Evolutionary conservation across 495 filamentous ascomycete genomes (phyloP).

Genomic region (Aspergillus hancockii): DNA sequence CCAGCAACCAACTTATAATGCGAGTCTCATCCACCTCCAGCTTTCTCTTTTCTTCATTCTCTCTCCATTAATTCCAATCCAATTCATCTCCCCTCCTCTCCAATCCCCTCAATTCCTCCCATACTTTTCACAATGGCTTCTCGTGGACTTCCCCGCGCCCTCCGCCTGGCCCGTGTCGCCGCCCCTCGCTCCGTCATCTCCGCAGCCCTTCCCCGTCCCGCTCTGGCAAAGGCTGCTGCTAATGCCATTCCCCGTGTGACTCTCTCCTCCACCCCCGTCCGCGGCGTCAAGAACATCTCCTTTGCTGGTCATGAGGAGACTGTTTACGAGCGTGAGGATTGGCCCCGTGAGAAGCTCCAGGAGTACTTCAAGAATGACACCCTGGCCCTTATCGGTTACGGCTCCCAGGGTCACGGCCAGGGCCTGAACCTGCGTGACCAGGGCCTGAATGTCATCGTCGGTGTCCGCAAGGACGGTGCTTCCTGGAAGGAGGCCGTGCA

Average conservation of each 20-base stretch:
- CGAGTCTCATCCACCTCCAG: conserved; percentile 4
- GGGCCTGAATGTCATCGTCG: conserved; percentile 96
- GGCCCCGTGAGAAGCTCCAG: conserved; percentile 97
- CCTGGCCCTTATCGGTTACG: conserved; percentile 98
- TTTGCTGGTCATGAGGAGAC: conserved; percentile 91
- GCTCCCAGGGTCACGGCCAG: conserved; percentile 97
- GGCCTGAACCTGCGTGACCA: conserved; percentile 99
- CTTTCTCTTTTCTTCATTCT: conserved; percentile 15
- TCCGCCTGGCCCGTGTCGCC: conserved; percentile 74
- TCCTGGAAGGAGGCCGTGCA: conserved; percentile 97
- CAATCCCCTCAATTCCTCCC: conserved; percentile 23
- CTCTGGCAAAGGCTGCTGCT: conserved; percentile 39
- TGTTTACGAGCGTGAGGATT: conserved; percentile 97
- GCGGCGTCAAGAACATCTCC: conserved; percentile 62
- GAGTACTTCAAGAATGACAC: conserved; percentile 99
- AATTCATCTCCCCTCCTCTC: conserved; percentile 20
- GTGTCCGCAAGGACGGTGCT: conserved; percentile 95
- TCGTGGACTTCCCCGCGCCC: conserved; percentile 76
- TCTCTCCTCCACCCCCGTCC: conserved; percentile 54
- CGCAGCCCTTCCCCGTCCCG: conserved; percentile 46
- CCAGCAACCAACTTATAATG: conserved; percentile 25
- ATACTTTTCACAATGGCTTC: conserved; percentile 75
- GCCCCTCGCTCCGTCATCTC: conserved; percentile 54
- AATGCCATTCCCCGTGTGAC: conserved; percentile 43
- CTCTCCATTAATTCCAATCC: conserved; percentile 18